Evolutionary conservation across 2,329 filamentous ascomycete genomes (phyloP), one percentile per base, ranked within the genome.

Genomic region (Aspergillus vadensis): DNA sequence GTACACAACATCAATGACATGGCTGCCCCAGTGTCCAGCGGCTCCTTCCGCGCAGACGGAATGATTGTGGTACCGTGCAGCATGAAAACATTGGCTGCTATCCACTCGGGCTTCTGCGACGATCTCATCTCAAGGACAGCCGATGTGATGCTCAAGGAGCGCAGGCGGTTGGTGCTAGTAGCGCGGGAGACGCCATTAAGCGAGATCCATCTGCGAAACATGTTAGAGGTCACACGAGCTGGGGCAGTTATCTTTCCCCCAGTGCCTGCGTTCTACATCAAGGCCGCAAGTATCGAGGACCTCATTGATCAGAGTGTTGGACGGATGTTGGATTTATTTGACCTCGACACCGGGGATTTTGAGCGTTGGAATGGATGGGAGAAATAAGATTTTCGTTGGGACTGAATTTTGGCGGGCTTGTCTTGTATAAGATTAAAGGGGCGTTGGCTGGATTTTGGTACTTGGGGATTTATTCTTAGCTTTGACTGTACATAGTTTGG

Each of bases 11-110:
- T 73, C n/a, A 73, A 74, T 27, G 81, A 84, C 57, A 70, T 81
- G 65, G 72, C 80, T 0, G 81, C 81, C 0, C 75, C 79, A 0
- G 74, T 81, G 2, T 76, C 80, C 1, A 79, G 74, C 41, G 80
- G 81, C 0, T 81, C 79, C 0, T 83, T 79, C 67, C 73, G 69
- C 41, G 71, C 76, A 7, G 73, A 77, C 58, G 55, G 80, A 10
- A 83, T 83, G 81, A 79, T 83, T 14, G 67, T 83, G 2, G 76
- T 79, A 0, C 80, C 77, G 0, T 83, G 81, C 68, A 79, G 75
- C 56, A 80, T 83, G 77, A 82, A 82, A 66, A 82, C 80, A 1
- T 71, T 83, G 4, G 77, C 80, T 0, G 77, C 72, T 0, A 74
- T 83, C 3, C 67, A 73, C 19, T 65, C 70, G 1, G 81, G 80